A percentile compares a stretch with the other conserved stretches of the same genome.
These are phyloP conservation scores for Rhododendron henanense DNA, from an alignment of 148 eudicot genomes.

Conservation along the genomic window DNA sequence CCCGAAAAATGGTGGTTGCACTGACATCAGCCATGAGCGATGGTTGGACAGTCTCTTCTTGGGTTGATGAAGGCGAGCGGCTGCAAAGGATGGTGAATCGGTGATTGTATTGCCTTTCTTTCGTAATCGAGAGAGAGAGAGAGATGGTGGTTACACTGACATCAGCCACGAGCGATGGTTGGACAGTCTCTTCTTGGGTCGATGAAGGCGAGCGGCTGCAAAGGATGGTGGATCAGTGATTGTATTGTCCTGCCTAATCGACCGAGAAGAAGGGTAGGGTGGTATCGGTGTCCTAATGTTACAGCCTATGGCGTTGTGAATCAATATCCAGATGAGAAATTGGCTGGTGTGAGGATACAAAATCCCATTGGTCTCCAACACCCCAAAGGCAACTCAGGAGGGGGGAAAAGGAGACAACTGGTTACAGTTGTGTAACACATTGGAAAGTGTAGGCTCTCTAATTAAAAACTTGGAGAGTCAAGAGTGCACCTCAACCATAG, in stretches of 20 bases:
- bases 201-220: neutral
- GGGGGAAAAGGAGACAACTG: neutral
- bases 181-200: neutral
- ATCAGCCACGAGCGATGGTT: neutral
- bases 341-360: neutral
- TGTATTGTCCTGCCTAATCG: neutral
- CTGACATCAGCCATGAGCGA: neutral
- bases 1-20: neutral
- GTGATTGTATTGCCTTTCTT: neutral
- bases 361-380: neutral
- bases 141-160: neutral
- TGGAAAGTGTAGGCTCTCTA: neutral
- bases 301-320: neutral
- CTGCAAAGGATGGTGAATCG: neutral
- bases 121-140: neutral
- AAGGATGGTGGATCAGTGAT: neutral
- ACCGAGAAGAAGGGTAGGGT: too few relatives aligned
- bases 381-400: neutral
- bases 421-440: neutral
- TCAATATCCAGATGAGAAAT: neutral
- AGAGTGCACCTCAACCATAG: neutral
- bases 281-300: neutral
- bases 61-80: neutral
- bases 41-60: neutral
- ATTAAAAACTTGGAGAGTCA: neutral